Evolutionary conservation across 108 stramenopile genomes (phyloP), one percentile per base, ranked within the genome.

Genomic region (Asterionellopsis glacialis): DNA sequence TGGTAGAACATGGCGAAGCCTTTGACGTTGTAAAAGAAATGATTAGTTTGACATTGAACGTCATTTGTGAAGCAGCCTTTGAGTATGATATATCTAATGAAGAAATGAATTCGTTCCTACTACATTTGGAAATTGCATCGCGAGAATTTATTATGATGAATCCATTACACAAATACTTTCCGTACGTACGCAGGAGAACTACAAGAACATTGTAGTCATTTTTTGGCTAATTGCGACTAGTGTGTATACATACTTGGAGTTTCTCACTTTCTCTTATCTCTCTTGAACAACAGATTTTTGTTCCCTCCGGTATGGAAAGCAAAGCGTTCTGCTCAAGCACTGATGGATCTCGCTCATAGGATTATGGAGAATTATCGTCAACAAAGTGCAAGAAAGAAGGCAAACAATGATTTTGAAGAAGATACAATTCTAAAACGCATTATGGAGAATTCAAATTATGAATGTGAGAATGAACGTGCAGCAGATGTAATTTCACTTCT

Each of bases 61-160:
- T 73, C 56, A 65, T 82, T 47, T 75, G 74, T 49, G 44, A 72
- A 16, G 59, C 71, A 11, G 74, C 71, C 26, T 82, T 82, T 64
- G 81, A 78, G 12, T 82, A 82, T 41, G 22, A 47, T 11, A 61
- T 74, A 15, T 59, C 69, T 15, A 33, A 39, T n/a, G n/a, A n/a
- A n/a, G 33, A 33, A 33, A 33, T 33, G 33, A 33, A 33, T 33
- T 33, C 33, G 7, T 33, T 33, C 33, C 2, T 33, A 2, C 2
- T 5, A 7, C 33, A 33, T 33, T 33, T 33, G 7, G 33, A 33
- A 33, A 33, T 33, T 33, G 33, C 33, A 33, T 33, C 33, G 33
- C 2, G 33, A 33, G 33, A 33, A 33, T 33, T 33, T 7, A 33
- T 33, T 7, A 33, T 33, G 33, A 33, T 33, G 33, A 33, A 33